Conservation (phyloP, 2,329 filamentous ascomycete species). For the Blastomyces parvus region DNA sequence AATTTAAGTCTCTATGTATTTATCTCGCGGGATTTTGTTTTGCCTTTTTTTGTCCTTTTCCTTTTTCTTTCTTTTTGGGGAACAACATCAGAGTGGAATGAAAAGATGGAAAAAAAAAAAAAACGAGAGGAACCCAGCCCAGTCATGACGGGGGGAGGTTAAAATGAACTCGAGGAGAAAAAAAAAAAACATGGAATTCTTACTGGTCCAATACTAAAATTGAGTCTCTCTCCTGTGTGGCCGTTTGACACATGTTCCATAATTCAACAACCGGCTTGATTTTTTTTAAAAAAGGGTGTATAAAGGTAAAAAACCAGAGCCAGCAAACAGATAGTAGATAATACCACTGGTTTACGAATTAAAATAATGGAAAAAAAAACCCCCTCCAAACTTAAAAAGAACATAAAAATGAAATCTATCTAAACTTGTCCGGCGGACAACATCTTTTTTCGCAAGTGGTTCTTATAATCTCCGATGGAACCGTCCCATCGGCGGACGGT, state of each 20-base stretch:
- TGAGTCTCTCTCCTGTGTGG: background rate
- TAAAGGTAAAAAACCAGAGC: background rate
- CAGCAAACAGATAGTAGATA: background rate
- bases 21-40: too few species aligned
- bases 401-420: slow-evolving; percentile 38
- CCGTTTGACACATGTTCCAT: background rate
- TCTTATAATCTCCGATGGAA: slow-evolving; percentile 90
- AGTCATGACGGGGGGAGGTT: background rate
- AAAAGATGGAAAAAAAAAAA: background rate
- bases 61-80: too few species aligned
- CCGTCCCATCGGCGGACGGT: slow-evolving; percentile 85
- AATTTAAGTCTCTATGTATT: too few species aligned
- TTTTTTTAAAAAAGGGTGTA: background rate
- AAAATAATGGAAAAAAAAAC: background rate
- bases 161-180: background rate
- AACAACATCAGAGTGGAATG: too few species aligned
- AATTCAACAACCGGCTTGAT: background rate
- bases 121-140: background rate
- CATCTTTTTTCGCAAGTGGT: slow-evolving; percentile 99
- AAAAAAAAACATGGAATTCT: background rate
- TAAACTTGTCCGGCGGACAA: slow-evolving; percentile 76
- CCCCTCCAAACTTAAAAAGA: background rate
- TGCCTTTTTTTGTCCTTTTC: too few species aligned
- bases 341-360: background rate
- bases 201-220: background rate